Conservation (phyloP, 108 stramenopile species). For the Skeletonema costatum region DNA sequence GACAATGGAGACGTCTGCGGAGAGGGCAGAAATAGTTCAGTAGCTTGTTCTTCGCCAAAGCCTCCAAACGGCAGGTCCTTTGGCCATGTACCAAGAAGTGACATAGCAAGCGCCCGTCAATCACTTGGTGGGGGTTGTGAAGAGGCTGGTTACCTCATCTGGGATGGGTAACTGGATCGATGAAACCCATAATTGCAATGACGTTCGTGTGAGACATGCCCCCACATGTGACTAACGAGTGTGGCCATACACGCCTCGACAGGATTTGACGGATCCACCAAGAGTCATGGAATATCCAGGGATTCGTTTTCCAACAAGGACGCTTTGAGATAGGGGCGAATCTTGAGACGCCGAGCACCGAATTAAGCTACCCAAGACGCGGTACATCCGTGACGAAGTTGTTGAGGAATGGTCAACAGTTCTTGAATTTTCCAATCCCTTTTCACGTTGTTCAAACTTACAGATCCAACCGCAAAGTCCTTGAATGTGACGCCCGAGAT, state of each 20-base stretch:
- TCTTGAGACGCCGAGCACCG: neutral
- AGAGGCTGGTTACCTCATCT: constrained; percentile 3
- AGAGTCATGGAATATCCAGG: constrained; percentile 4
- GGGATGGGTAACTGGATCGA: neutral
- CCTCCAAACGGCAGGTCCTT: constrained; percentile 32
- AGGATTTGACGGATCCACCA: neutral
- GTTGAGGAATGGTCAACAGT: constrained; percentile 1
- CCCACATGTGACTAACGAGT: neutral
- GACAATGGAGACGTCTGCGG: neutral
- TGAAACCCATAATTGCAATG: neutral
- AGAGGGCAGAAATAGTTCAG: neutral
- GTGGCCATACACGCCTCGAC: neutral
- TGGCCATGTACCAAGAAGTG: constrained; percentile 24
- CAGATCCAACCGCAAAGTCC: constrained; percentile 29
- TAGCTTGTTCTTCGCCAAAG: neutral
- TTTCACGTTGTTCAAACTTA: constrained; percentile 23
- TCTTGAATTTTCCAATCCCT: neutral
- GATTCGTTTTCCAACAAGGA: neutral
- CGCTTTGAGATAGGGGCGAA: neutral
- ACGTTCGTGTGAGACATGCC: constrained; percentile 13
- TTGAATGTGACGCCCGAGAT: constrained; percentile 11
- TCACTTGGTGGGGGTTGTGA: neutral
- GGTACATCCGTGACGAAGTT: constrained; percentile 12
- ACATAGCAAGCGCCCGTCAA: constrained; percentile 34
- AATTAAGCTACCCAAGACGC: neutral